Percentiles rank a stretch among this genome's conserved stretches.
Conservation (phyloP, 2,329 filamentous ascomycete species). For the Fusarium tricinctum region DNA sequence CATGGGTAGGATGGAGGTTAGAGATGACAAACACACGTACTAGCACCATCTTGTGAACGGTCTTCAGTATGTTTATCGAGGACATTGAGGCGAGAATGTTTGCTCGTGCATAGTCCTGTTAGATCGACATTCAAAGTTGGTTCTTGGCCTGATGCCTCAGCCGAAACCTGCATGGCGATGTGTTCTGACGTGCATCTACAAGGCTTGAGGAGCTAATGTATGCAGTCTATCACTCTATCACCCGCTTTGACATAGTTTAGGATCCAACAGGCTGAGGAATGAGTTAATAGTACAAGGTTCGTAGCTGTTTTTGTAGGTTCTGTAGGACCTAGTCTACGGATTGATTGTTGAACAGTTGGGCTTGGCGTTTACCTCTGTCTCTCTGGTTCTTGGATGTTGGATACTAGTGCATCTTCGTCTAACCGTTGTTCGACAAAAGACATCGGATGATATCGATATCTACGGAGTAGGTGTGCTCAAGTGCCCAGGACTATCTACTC, state of each 20-base stretch:
- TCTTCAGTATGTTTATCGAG: background rate
- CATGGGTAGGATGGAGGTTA: background rate
- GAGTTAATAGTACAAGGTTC: constrained; percentile 30
- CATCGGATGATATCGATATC: constrained; percentile 9
- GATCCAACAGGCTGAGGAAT: constrained; percentile 32
- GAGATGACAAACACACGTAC: background rate
- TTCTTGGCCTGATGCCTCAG: constrained; percentile 14
- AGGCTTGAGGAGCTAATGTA: constrained; percentile 11
- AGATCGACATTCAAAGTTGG: constrained; percentile 14
- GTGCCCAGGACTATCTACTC: constrained; percentile 7
- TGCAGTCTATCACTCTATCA: constrained; percentile 14
- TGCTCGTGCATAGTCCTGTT: background rate
- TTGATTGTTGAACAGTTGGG: constrained; percentile 8
- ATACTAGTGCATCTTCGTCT: background rate
- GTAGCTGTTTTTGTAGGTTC: constrained; percentile 4
- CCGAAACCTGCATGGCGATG: constrained; percentile 20
- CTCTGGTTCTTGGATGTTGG: background rate
- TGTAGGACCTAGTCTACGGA: background rate
- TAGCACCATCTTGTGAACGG: background rate
- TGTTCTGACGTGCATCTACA: constrained; percentile 23
- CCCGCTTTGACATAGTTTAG: constrained; percentile 36
- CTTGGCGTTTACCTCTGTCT: background rate
- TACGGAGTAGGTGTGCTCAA: background rate
- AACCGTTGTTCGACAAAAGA: constrained; percentile 15
- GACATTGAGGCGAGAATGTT: background rate